These are phyloP conservation scores for Spinacia oleracea DNA, from an alignment of 179 eudicot species.

Conservation along the genomic window DNA sequence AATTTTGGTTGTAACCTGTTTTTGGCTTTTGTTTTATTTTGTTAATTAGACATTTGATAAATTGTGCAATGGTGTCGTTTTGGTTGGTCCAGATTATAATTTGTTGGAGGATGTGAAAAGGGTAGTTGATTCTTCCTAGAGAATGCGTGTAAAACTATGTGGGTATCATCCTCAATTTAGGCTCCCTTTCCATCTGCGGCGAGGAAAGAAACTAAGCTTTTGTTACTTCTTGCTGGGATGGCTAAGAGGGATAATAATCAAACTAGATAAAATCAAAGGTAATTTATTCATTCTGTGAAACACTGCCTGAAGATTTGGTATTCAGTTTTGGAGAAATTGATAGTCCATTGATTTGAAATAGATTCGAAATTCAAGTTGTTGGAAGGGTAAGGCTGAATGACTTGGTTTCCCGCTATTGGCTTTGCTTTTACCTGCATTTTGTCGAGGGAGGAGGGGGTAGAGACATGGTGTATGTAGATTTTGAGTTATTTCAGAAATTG, in stretches of 20 bases:
- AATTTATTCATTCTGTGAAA: neutral
- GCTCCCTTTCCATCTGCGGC: conserved; percentile 63
- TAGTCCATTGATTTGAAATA: neutral
- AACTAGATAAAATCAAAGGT: conserved; percentile 58
- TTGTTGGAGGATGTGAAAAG: conserved; percentile 92
- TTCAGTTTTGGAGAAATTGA: neutral
- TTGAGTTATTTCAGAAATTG: neutral
- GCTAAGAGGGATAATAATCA: conserved; percentile 62
- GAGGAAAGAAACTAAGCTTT: conserved; percentile 48
- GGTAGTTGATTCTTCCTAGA: conserved; percentile 82
- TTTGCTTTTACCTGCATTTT: neutral
- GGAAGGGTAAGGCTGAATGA: neutral
- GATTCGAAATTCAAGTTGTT: neutral
- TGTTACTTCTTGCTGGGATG: conserved; percentile 76
- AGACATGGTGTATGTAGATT: neutral
- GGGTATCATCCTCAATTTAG: conserved; percentile 40
- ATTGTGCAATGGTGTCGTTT: neutral
- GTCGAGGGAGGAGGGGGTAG: neutral
- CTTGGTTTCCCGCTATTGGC: neutral
- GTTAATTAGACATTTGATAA: neutral
- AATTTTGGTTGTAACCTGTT: neutral
- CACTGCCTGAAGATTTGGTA: neutral
- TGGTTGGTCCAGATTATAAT: conserved; percentile 57
- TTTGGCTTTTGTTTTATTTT: neutral
- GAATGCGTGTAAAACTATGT: conserved; percentile 57